These are phyloP conservation scores for Hordeum pubiflorum DNA, from an alignment of 202 grass and related monocot species.

Conservation along the genomic window DNA sequence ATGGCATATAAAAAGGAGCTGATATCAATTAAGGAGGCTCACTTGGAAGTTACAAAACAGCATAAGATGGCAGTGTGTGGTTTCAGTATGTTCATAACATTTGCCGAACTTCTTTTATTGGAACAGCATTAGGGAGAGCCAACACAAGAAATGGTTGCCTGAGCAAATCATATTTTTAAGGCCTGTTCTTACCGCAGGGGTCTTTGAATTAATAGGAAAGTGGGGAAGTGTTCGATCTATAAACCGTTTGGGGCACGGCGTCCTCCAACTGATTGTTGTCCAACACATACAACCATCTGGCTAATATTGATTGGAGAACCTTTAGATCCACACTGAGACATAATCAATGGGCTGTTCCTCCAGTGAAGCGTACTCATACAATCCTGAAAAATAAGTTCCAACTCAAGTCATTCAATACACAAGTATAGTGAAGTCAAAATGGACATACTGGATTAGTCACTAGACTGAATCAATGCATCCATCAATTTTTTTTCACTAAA, in stretches of 20 bases:
- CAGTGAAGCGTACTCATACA: conserved; percentile 81
- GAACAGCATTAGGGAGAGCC: not conserved
- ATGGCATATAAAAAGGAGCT: not conserved
- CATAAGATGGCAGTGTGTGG: no score
- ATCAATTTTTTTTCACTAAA: not conserved
- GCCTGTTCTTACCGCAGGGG: conserved; percentile 61
- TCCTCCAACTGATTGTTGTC: conserved; percentile 95
- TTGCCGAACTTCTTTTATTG: not conserved
- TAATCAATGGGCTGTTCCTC: conserved; percentile 95
- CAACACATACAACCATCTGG: conserved; percentile 97
- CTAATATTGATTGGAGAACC: conserved; percentile 98
- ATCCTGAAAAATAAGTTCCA: conserved; percentile 49
- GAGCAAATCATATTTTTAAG: conserved; percentile 18
- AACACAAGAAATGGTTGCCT: conserved; percentile 8
- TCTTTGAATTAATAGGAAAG: conserved; percentile 88
- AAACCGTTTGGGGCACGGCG: conserved; percentile 76
- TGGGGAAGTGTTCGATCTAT: conserved; percentile 95
- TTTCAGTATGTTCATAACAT: no score
- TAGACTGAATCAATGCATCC: conserved; percentile 20
- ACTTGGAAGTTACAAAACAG: no score
- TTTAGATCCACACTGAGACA: conserved; percentile 98
- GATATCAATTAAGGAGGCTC: no score
- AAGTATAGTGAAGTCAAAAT: conserved; percentile 23
- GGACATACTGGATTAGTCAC: not conserved
- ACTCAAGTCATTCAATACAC: not conserved